Conservation (phyloP, 2,329 filamentous ascomycete genomes). For the Neoarthrinium moseri region DNA sequence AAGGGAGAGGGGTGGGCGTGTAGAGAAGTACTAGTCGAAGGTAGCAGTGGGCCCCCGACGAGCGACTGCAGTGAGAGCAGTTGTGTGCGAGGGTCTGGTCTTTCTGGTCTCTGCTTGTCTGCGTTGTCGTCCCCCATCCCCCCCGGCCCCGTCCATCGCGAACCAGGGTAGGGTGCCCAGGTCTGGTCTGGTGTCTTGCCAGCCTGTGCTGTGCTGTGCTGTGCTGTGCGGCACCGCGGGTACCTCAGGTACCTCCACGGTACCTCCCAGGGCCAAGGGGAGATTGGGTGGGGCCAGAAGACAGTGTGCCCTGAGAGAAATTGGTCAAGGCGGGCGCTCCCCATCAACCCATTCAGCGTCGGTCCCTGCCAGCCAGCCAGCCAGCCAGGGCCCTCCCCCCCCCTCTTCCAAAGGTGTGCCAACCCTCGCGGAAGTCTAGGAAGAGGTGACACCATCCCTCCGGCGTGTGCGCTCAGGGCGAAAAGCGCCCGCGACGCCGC, state of each 20-base stretch:
- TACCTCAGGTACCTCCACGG: conserved; percentile 24
- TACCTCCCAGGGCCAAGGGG: conserved; percentile 18
- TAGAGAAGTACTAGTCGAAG: conserved; percentile 28
- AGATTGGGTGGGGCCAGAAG: conserved; percentile 26
- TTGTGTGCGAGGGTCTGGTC: not conserved
- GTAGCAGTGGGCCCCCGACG: conserved; percentile 18
- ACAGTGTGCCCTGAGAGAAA: conserved; percentile 19
- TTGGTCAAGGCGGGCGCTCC: conserved; percentile 22
- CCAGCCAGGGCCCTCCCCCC: not conserved
- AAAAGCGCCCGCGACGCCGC: not conserved
- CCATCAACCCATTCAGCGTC: too few relatives aligned
- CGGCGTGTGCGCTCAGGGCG: not conserved
- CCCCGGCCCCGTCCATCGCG: not conserved
- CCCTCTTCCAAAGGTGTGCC: too few relatives aligned
- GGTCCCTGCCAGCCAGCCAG: conserved; percentile 17
- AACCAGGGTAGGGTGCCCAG: not conserved
- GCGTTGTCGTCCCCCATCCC: not conserved
- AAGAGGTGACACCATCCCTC: conserved; percentile 5
- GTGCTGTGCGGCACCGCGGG: conserved; percentile 19
- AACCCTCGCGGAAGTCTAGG: too few relatives aligned
- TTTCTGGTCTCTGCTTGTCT: not conserved
- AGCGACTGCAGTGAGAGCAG: not conserved
- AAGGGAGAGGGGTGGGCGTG: conserved; percentile 31
- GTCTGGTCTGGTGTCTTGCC: not conserved
- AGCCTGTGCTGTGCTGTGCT: conserved; percentile 13